These are phyloP conservation scores for Capsicum pubescens DNA, from an alignment of 257 asterid species.

Conservation along the genomic window DNA sequence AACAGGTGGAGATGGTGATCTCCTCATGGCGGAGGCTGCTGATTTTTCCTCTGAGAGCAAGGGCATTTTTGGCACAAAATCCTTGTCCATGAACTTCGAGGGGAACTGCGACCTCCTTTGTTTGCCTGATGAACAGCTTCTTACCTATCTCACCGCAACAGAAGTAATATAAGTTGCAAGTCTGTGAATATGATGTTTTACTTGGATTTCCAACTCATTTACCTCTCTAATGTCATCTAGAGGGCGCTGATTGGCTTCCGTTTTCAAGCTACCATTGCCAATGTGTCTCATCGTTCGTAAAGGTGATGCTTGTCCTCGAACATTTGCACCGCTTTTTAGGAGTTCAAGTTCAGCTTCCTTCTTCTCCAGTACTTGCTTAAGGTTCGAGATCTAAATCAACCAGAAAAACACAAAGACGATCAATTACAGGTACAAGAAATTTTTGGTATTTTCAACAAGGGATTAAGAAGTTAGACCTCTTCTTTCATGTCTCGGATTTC, in stretches of 20 bases:
- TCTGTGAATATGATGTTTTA: not conserved
- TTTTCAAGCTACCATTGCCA: constrained; percentile 52
- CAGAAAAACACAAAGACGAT: constrained; percentile 30
- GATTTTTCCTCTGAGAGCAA: constrained; percentile 59
- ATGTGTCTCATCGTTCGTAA: constrained; percentile 59
- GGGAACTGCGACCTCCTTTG: constrained; percentile 72
- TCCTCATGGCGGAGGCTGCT: constrained; percentile 43
- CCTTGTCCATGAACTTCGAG: constrained; percentile 80
- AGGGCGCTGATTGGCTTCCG: constrained; percentile 56
- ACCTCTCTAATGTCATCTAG: constrained; percentile 69
- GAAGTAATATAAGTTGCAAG: constrained; percentile 6
- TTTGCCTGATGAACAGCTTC: constrained; percentile 78
- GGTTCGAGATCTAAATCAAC: constrained; percentile 70
- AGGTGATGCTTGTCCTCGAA: constrained; percentile 69
- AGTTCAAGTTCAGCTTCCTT: constrained; percentile 86
- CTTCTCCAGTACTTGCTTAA: constrained; percentile 73
- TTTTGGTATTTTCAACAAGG: constrained; percentile 29
- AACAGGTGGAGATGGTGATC: constrained; percentile 83
- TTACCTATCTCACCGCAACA: constrained; percentile 53
- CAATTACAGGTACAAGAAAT: constrained; percentile 23
- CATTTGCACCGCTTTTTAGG: constrained; percentile 56
- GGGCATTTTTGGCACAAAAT: constrained; percentile 54
- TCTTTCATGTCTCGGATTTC: constrained; percentile 79
- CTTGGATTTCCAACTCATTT: constrained; percentile 28
- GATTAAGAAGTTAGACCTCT: constrained; percentile 59